Evolutionary conservation across 176 grass and related monocot species (phyloP).

Genomic region (Typha latifolia): DNA sequence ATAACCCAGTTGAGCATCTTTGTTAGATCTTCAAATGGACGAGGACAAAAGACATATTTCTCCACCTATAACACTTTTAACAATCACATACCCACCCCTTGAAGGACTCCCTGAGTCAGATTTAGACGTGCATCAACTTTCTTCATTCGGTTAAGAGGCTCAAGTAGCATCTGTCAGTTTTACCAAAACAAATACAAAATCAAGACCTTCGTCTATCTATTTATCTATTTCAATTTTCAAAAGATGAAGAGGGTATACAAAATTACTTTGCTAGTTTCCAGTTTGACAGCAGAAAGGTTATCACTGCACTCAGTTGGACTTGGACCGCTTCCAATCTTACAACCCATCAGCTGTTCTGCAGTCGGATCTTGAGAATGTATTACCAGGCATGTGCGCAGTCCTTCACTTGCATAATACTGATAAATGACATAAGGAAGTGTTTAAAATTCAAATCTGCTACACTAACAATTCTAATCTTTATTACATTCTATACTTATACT

Average conservation of each 20-base stretch:
- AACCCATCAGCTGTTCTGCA: constrained; percentile 57
- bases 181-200: constrained; percentile 2
- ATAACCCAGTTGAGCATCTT: constrained; percentile 25
- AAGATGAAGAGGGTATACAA: not conserved
- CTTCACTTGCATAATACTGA: constrained; percentile 81
- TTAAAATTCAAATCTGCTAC: not conserved
- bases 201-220: not conserved
- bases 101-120: constrained; percentile 84
- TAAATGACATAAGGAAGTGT: constrained; percentile 1
- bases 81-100: constrained; percentile 42
- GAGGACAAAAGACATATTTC: not conserved
- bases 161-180: constrained; percentile 62
- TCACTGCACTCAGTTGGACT: constrained; percentile 27
- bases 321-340: constrained; percentile 50
- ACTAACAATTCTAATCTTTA: not conserved
- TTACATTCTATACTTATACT: no score
- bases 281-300: constrained; percentile 57
- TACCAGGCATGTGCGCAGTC: constrained; percentile 64
- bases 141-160: constrained; percentile 73
- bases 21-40: not conserved
- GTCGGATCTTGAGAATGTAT: constrained; percentile 71
- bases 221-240: not conserved
- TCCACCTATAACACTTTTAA: not conserved
- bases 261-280: constrained; percentile 83
- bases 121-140: constrained; percentile 69